Conservation (phyloP, 1,284 basidiomycete species). For the Ceratobasidium theobromae region DNA sequence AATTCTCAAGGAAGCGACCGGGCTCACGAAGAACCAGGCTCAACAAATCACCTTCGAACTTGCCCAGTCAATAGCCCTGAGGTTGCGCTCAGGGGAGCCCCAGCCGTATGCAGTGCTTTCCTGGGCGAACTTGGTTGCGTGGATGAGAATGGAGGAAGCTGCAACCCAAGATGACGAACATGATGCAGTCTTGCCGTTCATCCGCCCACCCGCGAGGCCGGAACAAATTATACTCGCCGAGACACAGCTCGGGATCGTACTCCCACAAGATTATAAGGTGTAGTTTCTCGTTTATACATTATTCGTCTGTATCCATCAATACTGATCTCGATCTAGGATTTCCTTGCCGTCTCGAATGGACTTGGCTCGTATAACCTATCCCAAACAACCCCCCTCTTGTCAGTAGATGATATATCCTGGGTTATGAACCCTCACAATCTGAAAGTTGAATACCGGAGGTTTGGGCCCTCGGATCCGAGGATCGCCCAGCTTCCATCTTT, state of each 20-base stretch:
- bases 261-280: slow-evolving; percentile 20
- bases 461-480: not conserved
- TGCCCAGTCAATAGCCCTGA: not conserved
- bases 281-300: not conserved
- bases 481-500: not conserved
- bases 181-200: not conserved
- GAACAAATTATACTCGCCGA: not conserved
- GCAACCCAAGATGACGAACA: not conserved
- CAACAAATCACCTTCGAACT: not conserved
- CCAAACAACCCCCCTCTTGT: slow-evolving; percentile 5
- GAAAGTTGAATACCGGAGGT: slow-evolving; percentile 9
- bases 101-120: not conserved
- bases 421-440: not conserved
- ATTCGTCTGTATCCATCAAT: not conserved
- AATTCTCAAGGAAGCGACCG: not conserved
- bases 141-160: not conserved
- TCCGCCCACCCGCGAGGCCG: not conserved
- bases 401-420: slow-evolving; percentile 19
- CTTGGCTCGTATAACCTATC: slow-evolving; percentile 5
- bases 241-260: not conserved
- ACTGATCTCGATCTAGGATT: not conserved
- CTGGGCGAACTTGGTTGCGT: not conserved
- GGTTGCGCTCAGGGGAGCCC: not conserved
- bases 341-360: not conserved
- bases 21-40: not conserved